Evolutionary conservation across 2,329 filamentous ascomycete species (phyloP), one percentile per base, ranked within the genome.

Genomic region (Leptodontidium sp.): DNA sequence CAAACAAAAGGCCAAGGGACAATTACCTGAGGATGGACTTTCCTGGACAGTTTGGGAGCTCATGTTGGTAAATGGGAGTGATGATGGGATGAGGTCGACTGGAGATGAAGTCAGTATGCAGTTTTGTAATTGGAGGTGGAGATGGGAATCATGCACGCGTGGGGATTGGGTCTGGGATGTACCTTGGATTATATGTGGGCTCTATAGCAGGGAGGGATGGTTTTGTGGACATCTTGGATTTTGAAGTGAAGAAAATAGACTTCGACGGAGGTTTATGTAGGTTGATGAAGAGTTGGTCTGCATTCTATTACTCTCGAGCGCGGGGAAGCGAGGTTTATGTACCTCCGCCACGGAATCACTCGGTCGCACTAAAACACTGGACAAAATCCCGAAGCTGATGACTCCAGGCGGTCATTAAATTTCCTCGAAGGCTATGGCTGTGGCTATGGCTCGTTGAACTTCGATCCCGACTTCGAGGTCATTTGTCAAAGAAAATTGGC

Each of bases 31-130:
- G 74, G 21, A 81, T 78, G 17, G 76, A 80, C 68, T 81, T 83
- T 17, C 79, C 81, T 0, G 82, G 81, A 8, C 75, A 74, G 61
- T 83, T 83, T 64, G 79, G 77, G 71, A 83, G 77, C 49, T 72
- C 70, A 68, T 79, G 77, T n/a, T 67, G 61, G 45, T 73, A 71
- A 15, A 72, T 63, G 15, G 43, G 52, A 29, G 50, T 14, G 21
- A 71, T 47, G 11, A 35, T 43, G 4, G 70, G 52, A 17, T 64
- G 59, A 4, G 69, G 72, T 29, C 70, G 67, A 63, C 70, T 73
- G 29, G 15, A 2, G 5, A 58, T 45, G 5, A 21, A 21, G 40
- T 62, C 26, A 70, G 62, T 14, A 55, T 26, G 21, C 21, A 26
- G 5, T 52, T 6, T 52, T 6, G n/a, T 26, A 52, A 52, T 52